Conservation (phyloP, 225 moss, liverwort and hornwort genomes). For the Thuidium tamariscinum region DNA sequence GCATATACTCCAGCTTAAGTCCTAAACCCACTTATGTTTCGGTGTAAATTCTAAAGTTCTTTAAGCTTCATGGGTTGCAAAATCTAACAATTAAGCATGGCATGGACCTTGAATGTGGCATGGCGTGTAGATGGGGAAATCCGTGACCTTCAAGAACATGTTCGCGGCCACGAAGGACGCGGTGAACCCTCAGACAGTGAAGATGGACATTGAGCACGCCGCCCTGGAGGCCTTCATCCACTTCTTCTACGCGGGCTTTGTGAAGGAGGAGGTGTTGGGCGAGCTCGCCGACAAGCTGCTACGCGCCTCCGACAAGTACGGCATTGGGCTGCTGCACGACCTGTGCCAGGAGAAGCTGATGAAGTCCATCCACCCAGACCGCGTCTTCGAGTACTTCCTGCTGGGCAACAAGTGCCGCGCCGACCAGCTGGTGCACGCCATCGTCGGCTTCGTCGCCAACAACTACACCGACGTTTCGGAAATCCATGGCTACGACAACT, state of each 20-base stretch:
- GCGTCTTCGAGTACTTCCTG: conserved; percentile 24
- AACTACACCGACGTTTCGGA: conserved; percentile 18
- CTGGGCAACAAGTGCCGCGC: conserved; percentile 17
- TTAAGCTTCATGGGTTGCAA: not conserved
- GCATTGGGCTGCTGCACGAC: conserved; percentile 6
- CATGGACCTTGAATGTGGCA: not conserved
- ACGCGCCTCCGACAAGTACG: conserved; percentile 26
- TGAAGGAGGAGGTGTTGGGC: conserved; percentile 14
- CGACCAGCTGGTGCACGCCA: conserved; percentile 32
- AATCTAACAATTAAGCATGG: not conserved
- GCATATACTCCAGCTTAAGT: not conserved
- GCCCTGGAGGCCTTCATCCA: conserved; percentile 34
- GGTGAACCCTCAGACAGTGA: conserved; percentile 17
- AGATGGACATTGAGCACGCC: conserved; percentile 36
- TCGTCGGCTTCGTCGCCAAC: conserved; percentile 5
- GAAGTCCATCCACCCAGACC: conserved; percentile 28
- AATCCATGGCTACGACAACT: conserved; percentile 17
- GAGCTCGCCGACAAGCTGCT: conserved; percentile 21
- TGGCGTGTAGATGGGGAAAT: conserved; percentile 30
- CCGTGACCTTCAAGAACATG: conserved; percentile 28
- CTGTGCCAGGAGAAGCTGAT: conserved; percentile 32
- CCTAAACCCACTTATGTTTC: not conserved
- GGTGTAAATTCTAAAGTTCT: not conserved
- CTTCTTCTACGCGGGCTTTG: conserved; percentile 22
- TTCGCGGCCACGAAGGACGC: conserved; percentile 21